Evolutionary conservation across 148 eudicot species (phyloP), one percentile per base, ranked within the genome.

Genomic region (Dysphania ambrosioides): DNA sequence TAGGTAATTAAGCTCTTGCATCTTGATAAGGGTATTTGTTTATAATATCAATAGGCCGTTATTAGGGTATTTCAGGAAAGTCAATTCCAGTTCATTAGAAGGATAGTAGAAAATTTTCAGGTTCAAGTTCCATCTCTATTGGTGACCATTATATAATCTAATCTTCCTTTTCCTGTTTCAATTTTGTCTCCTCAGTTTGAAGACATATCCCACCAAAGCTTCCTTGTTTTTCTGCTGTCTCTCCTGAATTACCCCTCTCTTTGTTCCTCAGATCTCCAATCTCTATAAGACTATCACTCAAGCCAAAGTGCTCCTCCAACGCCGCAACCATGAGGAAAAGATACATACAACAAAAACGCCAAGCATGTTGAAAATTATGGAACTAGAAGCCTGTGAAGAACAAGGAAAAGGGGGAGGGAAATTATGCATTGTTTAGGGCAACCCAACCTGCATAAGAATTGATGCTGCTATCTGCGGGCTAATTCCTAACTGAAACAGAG

Each of bases 381-480:
- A 51, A 53, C 32, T 3, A 11, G 44, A 78, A 30, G 31, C 34
- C 5, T 1, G 34, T 27, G 63, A 60, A 19, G 23, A 65, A 29
- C 12, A 44, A 26, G 9, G 23, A 34, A 18, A 21, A 59, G 19
- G 5, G 26, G 13, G 27, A 34, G 19, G 35, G 31, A 42, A 31
- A 62, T 6, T 61, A 66, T 31, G 21, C 36, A 57, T 32, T 31
- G 69, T 21, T 70, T 51, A 35, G 44, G 60, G n/a, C 24, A 30
- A 66, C 57, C 78, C 44, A 73, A 90, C 98, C 97, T 95, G 97
- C 97, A 95, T 92, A 78, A 95, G 82, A 66, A 95, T 90, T 27
- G 98, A 95, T 74, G 98, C 98, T 68, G 83, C 91, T 64, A 95
- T 95, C 80, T 95, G 98, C 16, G 98, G 98, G 82, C 98, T 90